Evolutionary conservation across 2,329 filamentous ascomycete species (phyloP), one percentile per base, ranked within the genome.

Genomic region (Fusarium neocosmosporiellum): DNA sequence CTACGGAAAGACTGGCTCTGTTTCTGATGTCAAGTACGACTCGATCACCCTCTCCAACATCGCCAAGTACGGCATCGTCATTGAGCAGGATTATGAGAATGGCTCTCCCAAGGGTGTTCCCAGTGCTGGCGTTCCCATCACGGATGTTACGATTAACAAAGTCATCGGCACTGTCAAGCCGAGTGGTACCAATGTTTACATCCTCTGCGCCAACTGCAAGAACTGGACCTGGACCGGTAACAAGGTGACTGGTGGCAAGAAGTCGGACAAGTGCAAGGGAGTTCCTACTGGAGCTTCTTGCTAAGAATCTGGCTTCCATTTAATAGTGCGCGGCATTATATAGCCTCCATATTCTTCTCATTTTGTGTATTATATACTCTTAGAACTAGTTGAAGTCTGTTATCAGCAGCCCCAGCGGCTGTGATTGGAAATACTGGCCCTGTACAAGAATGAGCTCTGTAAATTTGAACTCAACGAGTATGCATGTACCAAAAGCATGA

Each of bases 181-280:
- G 3, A 72, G 71, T 9, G 85, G 75, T n/a, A 82, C 79, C 22
- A 78, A 86, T 59, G 78, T 88, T 70, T 87, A 87, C 74, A 86
- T 90, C 64, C 84, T 89, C 18, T 90, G 88, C 72, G 88, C 84
- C 16, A 79, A 78, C 43, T 87, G 85, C 34, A 81, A 83, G 63
- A 81, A 84, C 79, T 91, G 88, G 86, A 86, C 83, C 18, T 90
- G 87, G 86, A 81, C 78, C 16, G 82, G 80, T 53, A 84, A 87
- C 68, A 77, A 70, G 48, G 81, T 90, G 39, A 87, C 86, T 22
- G 88, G 88, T 41, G 88, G 88, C 58, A 83, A 86, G 75, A 83
- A 64, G n/a, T 77, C 72, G 8, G 57, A 50, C 54, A 69, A 69
- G 46, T 81, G 79, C 72, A 50, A 77, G 69, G 75, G 76, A 7